Evolutionary conservation across 2,329 filamentous ascomycete genomes (phyloP), one percentile per base, ranked within the genome.

Genomic region (Fusarium sulawesiense): DNA sequence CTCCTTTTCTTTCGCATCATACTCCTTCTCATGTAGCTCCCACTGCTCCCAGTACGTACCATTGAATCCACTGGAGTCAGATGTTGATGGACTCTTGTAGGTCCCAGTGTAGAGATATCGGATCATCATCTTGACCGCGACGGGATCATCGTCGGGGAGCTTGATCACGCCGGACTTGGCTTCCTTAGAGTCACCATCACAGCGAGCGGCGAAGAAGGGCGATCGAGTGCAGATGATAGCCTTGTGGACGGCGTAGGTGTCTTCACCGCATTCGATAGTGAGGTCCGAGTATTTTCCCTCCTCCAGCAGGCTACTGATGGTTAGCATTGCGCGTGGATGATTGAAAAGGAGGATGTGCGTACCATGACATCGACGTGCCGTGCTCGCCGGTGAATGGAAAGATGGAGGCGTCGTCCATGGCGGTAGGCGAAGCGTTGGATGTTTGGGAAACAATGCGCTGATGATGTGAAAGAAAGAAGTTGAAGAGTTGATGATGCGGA

Each of bases 61-160:
- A 21, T 21, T 21, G 21, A 21, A 21, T 21, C 21, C 21, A 21
- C 21, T 21, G 21, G 21, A 21, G 21, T 21, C 21, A 21, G 21
- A 21, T 8, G 23, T 7, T 25, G 23, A 8, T 9, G 25, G 25
- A 27, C 8, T 9, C 3, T 9, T 4, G 3, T 27, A 70, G 16
- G 40, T 14, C 0, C 59, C 40, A 6, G 30, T 25, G 18, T 71
- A 72, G 0, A 72, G 29, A 16, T 64, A 69, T 2, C 27, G 6
- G 0, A 71, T 11, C 61, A 69, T 69, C 14, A 55, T 56, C 1
- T 40, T 53, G 0, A 72, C 65, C 1, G 66, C 53, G 0, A 29
- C 4, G 0, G 56, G 41, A 12, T 72, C 61, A 3, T 72, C 61
- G 0, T 64, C 61, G 0, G 49, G 44, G 1, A 72, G 59, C 1